Evolutionary conservation across 345 rosid genomes (phyloP), one percentile per base, ranked within the genome.

Genomic region (Lumnitzera racemosa): DNA sequence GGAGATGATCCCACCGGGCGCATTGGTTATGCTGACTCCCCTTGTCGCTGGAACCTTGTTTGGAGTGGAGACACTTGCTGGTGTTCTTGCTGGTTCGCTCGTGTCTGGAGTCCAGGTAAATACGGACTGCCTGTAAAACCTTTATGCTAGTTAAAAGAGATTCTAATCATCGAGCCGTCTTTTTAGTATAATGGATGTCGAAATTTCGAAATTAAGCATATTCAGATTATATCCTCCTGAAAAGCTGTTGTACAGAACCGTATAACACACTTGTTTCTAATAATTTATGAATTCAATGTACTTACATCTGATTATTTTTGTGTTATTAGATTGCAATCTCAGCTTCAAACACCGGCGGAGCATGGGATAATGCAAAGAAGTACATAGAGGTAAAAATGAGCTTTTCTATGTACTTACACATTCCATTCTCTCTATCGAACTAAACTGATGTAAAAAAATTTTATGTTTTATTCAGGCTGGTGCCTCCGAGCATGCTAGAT

Each of bases 1-100:
- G 58, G 87, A 86, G 68, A 86, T 83, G 94, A 81, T 86, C 69
- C 89, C 89, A 14, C 89, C 86, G 0, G 89, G 87, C 2, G 89
- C 94, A 16, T 68, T 86, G 46, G 94, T 86, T 29, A 72, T 86
- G 77, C 78, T 86, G 24, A 83, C 94, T 2, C 94, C 87, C 5
- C 82, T 86, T 0, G 66, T 80, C 2, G 83, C 73, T 3, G 83
- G 94, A 65, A 81, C 78, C 47, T 65, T 86, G 6, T 86, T 86
- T 8, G 87, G 94, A 9, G 85, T 86, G 1, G 85, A 81, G 66
- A 86, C 87, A 41, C 89, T 86, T 0, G 70, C 92, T 15, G 85
- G 92, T 47, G 82, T 86, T 47, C 92, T 86, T 5, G 92, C 89
- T 5, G 89, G 92, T 10, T 67, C 87, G 0, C 89, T 86, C 14